Conservation (phyloP, 2,329 filamentous ascomycete genomes). For the Trichoderma koningiopsis region DNA sequence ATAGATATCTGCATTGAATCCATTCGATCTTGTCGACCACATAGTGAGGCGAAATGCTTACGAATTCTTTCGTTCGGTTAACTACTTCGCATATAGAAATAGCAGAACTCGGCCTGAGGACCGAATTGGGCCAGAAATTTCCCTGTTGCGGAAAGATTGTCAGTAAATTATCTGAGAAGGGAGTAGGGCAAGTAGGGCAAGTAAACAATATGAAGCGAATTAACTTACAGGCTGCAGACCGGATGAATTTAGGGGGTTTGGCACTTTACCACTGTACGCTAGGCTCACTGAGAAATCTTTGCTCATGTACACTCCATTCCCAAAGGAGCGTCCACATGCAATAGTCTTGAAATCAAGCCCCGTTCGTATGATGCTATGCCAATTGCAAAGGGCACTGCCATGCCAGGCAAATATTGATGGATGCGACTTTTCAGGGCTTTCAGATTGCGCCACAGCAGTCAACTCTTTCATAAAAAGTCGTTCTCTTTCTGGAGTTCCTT, state of each 20-base stretch:
- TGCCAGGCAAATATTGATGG: conserved; percentile 88
- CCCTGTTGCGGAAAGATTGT: background rate
- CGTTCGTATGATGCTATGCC: conserved; percentile 86
- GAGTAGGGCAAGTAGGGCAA: background rate
- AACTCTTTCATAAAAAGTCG: conserved; percentile 69
- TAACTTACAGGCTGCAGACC: background rate
- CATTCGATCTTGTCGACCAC: conserved; percentile 78
- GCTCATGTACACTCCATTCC: conserved; percentile 83
- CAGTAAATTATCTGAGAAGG: background rate
- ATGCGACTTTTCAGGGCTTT: conserved; percentile 41
- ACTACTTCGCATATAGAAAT: conserved; percentile 85
- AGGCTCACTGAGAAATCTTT: conserved; percentile 37
- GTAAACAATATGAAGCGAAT: background rate
- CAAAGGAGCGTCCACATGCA: conserved; percentile 68
- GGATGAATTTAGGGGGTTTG: background rate
- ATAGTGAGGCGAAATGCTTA: conserved; percentile 58
- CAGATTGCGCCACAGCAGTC: conserved; percentile 39
- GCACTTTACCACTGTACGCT: background rate
- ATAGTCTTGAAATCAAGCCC: conserved; percentile 72
- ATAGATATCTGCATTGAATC: conserved; percentile 88
- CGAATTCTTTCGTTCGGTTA: conserved; percentile 68
- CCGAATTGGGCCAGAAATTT: conserved; percentile 66
- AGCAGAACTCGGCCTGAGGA: conserved; percentile 59
- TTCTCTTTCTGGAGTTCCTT: conserved; percentile 88
- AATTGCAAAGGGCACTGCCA: conserved; percentile 74